Base-by-base conservation (phyloP, 2,329 filamentous ascomycete genomes). In the Beauveria australis region DNA sequence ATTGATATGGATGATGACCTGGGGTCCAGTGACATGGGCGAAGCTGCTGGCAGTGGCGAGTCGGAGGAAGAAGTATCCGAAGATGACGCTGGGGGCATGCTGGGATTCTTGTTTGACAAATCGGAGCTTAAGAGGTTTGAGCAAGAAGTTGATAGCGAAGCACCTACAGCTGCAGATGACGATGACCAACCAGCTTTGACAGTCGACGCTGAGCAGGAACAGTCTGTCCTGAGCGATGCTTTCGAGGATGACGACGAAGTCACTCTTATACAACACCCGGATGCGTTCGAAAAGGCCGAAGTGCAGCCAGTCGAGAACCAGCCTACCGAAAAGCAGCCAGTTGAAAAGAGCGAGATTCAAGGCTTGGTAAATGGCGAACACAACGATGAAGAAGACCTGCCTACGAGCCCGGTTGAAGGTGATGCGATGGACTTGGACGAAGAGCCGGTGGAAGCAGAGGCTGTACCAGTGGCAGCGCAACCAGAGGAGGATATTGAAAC, bases 1-100 rank as follows among this genome's bases (percentile, higher is more conserved):
- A 75, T 87, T 24, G 84, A 87, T 66, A 88, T 88, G 85, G 85
- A 88, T 64, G 84, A 87, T 62, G 84, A 87, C 61, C 73, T 86
- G 65, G 83, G 82, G 3, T 84, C 83, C 3, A 83, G 79, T 30
- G 83, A 87, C 49, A 76, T 77, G 68, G 72, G 64, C 8, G 68
- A 65, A 33, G 74, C 77, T 22, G 76, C 74, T 58, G 76, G 75
- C 55, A 76, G 75, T 18, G 76, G 79, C 19, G 77, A 74, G 6
- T 76, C 76, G 3, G 72, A 73, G 30, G 73, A 71, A 1, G 74
- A 73, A 5, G 79, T 78, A 18, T 70, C 76, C 18, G 73, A 74
- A 14, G 76, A 76, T n/a, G 76, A 75, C 3, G 78, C 79, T 10
- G 76, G 74, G n/a, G 74, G 77, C 1, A 71, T 86, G 0, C 70